These are phyloP conservation scores for Boletellus sp. DNA, from an alignment of 1,284 basidiomycete genomes.

Conservation along the genomic window DNA sequence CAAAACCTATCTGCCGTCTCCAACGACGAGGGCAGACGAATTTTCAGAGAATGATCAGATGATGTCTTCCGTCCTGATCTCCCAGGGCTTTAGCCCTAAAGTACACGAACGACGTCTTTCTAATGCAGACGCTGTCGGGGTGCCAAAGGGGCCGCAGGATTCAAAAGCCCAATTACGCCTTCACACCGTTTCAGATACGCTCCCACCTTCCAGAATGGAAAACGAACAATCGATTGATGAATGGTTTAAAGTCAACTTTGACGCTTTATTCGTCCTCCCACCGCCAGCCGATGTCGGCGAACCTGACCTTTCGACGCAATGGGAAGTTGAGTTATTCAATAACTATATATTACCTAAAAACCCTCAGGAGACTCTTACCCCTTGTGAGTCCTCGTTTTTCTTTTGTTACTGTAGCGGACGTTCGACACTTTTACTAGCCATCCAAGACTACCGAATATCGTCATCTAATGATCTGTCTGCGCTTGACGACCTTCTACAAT, in stretches of 20 bases:
- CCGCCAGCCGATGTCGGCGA: constrained; percentile 11
- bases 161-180: constrained; percentile 7
- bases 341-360: neutral
- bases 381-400: neutral
- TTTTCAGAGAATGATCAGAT: too few species aligned
- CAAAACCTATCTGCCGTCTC: too few species aligned
- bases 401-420: neutral
- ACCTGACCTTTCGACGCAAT: neutral
- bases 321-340: neutral
- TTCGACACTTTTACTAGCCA: neutral
- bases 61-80: too few species aligned
- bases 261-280: constrained; percentile 20
- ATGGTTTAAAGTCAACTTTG: constrained; percentile 24
- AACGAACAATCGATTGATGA: constrained; percentile 19
- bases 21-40: too few species aligned
- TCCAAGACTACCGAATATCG: neutral
- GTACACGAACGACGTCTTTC: too few species aligned
- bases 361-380: neutral
- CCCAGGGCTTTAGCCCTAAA: too few species aligned
- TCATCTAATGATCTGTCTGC: neutral
- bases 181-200: constrained; percentile 30
- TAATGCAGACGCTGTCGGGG: too few species aligned
- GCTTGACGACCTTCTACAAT: neutral
- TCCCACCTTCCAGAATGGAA: constrained; percentile 15
- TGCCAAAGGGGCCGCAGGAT: too few species aligned